phyloP scores from a whole-genome alignment of 306 rosid genomes.

The Acmispon strigosus region DNA sequence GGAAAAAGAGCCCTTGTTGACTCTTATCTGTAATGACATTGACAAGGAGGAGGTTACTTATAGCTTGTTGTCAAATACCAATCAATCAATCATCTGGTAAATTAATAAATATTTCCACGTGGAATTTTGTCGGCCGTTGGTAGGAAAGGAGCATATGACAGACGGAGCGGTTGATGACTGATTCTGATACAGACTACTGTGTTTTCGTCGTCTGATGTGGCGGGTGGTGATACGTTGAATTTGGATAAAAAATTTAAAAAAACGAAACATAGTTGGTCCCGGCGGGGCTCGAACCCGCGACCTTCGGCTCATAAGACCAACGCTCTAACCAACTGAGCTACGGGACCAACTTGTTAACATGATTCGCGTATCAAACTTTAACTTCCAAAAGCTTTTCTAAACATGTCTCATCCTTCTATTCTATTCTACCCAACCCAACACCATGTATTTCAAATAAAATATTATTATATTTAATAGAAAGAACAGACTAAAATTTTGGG shows the following conservation, averaged over 20 bases:
- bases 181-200: neutral
- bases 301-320: constrained; percentile 71
- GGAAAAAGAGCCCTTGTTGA: neutral
- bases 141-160: neutral
- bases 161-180: neutral
- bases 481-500: too few species aligned
- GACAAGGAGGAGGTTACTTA: neutral
- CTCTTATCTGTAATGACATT: neutral
- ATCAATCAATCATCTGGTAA: constrained; percentile 16
- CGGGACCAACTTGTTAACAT: constrained; percentile 27
- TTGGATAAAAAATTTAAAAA: neutral
- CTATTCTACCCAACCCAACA: too few species aligned
- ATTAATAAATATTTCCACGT: neutral
- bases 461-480: too few species aligned
- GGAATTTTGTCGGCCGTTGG: constrained; percentile 11
- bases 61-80: neutral
- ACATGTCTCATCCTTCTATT: too few species aligned
- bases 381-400: too few species aligned
- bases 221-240: neutral
- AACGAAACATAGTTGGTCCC: constrained; percentile 20
- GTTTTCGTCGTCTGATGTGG: neutral
- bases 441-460: too few species aligned
- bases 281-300: constrained; percentile 68
- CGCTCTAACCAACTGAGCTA: constrained; percentile 73
- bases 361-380: too few species aligned